These are phyloP conservation scores for Neospora caninum DNA, from an alignment of 169 alveolate genomes.

Conservation along the genomic window DNA sequence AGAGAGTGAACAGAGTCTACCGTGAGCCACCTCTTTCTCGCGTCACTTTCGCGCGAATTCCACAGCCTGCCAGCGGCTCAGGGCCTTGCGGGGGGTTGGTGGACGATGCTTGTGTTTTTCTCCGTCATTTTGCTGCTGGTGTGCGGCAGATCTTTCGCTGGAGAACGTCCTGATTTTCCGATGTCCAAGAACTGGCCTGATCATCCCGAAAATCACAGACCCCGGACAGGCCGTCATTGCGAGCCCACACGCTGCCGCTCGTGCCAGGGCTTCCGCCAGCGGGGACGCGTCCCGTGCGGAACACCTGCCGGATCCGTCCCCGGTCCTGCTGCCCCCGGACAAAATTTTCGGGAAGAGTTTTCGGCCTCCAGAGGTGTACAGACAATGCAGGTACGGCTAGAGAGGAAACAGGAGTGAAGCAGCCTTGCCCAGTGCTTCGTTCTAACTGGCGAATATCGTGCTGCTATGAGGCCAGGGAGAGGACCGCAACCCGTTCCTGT, in stretches of 20 bases:
- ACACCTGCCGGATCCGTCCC: background rate
- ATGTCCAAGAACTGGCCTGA: slow-evolving; percentile 72
- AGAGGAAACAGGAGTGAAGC: no score
- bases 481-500: no score
- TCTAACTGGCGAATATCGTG: no score
- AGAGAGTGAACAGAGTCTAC: no score
- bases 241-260: slow-evolving; percentile 49
- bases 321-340: slow-evolving; percentile 45
- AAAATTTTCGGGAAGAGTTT: slow-evolving; percentile 78
- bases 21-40: no score
- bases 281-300: background rate
- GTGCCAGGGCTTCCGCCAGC: background rate
- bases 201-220: slow-evolving; percentile 78
- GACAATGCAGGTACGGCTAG: slow-evolving; percentile 46
- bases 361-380: slow-evolving; percentile 83
- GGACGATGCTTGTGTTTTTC: no score
- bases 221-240: slow-evolving; percentile 83
- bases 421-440: no score
- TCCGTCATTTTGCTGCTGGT: no score
- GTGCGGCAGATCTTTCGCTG: slow-evolving; percentile 71
- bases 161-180: slow-evolving; percentile 79
- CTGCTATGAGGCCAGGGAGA: no score
- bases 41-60: no score
- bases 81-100: no score
- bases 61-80: no score